Base-by-base conservation (phyloP, 148 eudicot genomes). In the Chenopodium quinoa region DNA sequence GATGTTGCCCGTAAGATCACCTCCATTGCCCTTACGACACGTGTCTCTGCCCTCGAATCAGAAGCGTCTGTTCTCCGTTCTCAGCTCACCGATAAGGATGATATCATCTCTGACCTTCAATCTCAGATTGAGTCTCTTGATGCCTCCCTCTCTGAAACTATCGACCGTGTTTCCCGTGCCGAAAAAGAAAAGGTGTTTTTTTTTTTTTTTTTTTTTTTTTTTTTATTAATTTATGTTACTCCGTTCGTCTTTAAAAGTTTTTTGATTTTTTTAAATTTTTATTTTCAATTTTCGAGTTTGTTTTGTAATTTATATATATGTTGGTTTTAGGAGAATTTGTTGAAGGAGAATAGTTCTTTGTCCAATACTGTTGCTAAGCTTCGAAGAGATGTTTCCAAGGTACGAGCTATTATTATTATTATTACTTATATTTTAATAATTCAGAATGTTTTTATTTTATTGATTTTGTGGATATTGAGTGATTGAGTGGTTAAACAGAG, bases 1-100 rank as follows among this genome's bases (percentile, higher is more conserved):
- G 99, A 96, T 69, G 88, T 96, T 1, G 99, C 99, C 1, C 93
- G 99, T 7, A 96, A 94, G 48, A 96, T 96, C 91, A 96, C 99
- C 72, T 96, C 99, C 87, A 91, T 96, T 83, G 99, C 99, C 32
- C 94, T 96, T 64, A 83, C 99, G 54, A 91, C 97, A 14, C 98
- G 98, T 70, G 94, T 96, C 86, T 85, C 91, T 37, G 79, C 90
- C 50, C 93, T 93, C 81, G 99, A 96, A 80, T 90, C 94, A 29
- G 98, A 96, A 79, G 65, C 86, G 70, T 86, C 92, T 25, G 68
- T 5, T 8, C 93, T 96, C 74, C 91, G 89, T 54, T 67, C 73
- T 50, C 81, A 85, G 32, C 87, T 96, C 82, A n/a, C 83, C 25
- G 97, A 93, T 32, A 81, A 80, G 69, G 97, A 96, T 52, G 29